Base-by-base conservation (phyloP, 495 filamentous ascomycete species). In the Xylaria longipes region DNA sequence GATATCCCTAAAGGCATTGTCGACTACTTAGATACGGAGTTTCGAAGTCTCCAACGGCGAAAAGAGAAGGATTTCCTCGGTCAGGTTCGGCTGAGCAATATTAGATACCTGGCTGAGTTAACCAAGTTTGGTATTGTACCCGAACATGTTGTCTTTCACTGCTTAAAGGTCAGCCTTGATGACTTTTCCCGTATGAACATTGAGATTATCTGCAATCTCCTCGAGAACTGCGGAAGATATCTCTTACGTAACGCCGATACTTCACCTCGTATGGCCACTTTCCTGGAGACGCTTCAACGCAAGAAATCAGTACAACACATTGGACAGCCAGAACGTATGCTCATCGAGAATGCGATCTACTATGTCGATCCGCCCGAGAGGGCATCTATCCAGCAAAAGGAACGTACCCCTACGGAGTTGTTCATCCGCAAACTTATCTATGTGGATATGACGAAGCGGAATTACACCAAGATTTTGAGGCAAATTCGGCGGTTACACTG, bases 121-220 rank as follows among this genome's bases (percentile, higher is more conserved):
- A 98, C 96, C 62, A 99, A 99, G 76, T 99, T 98, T 78, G 95
- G 96, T 50, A 93, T 98, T 35, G 95, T 99, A 27, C 97, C 96
- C 11, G 95, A 99, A 80, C 96, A 99, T 79, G 95, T 98, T 73
- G 96, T 98, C 69, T 99, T 99, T 82, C 97, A 99, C 75, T 98
- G 95, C 81, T 88, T 99, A 71, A 98, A 97, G 80, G 95, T 99
- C 75, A 96, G 96, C 71, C 84, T 98, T 7, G 97, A 99, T 75
- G 96, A 99, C 72, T 98, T 99, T 74, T 97, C 97, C 11, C 89
- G 95, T 73, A 97, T 97, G 90, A 98, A 98, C 76, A 97, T 99
- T 71, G 97, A 99, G 79, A 97, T 99, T 74, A 97, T 98, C 73
- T 95, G 95, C 74, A 94, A 97, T 74, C 84, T 98, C n/a, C 86